Evolutionary conservation across 495 filamentous ascomycete species (phyloP).

Genomic region (Geopyxis carbonaria): DNA sequence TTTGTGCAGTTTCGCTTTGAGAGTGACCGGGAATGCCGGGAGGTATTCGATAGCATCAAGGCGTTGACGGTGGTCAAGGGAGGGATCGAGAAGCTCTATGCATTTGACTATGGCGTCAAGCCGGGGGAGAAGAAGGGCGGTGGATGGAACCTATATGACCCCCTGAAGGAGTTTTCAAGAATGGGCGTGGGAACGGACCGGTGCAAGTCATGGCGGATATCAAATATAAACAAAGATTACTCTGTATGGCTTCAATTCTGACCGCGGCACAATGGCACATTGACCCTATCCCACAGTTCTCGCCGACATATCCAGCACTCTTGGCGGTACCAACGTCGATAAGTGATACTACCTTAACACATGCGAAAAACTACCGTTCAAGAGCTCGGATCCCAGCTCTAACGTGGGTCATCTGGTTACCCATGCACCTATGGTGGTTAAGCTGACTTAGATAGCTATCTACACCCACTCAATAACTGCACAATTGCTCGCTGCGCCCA

Average conservation of each 20-base stretch:
- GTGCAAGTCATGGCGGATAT: slow-evolving; percentile 68
- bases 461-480: slow-evolving; percentile 92
- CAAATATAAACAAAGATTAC: slow-evolving; percentile 76
- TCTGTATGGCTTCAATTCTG: slow-evolving; percentile 29
- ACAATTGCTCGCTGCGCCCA: slow-evolving; percentile 92
- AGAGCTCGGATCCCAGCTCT: slow-evolving; percentile 71
- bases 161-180: slow-evolving; percentile 29
- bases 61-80: slow-evolving; percentile 66
- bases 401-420: slow-evolving; percentile 43
- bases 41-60: slow-evolving; percentile 80
- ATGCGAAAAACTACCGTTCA: slow-evolving; percentile 78
- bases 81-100: slow-evolving; percentile 76
- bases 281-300: slow-evolving; percentile 45
- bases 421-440: neutral
- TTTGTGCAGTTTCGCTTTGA: slow-evolving; percentile 82
- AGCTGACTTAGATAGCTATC: slow-evolving; percentile 41
- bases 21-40: slow-evolving; percentile 54
- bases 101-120: slow-evolving; percentile 66
- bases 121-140: slow-evolving; percentile 56
- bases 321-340: slow-evolving; percentile 72
- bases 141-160: slow-evolving; percentile 80
- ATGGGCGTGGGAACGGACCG: slow-evolving; percentile 24
- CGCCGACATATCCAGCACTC: slow-evolving; percentile 81
- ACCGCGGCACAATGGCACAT: too few relatives aligned
- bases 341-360: slow-evolving; percentile 91